Evolutionary conservation across 768 basidiomycete species (phyloP).

Genomic region (Amanita pallidorosea): DNA sequence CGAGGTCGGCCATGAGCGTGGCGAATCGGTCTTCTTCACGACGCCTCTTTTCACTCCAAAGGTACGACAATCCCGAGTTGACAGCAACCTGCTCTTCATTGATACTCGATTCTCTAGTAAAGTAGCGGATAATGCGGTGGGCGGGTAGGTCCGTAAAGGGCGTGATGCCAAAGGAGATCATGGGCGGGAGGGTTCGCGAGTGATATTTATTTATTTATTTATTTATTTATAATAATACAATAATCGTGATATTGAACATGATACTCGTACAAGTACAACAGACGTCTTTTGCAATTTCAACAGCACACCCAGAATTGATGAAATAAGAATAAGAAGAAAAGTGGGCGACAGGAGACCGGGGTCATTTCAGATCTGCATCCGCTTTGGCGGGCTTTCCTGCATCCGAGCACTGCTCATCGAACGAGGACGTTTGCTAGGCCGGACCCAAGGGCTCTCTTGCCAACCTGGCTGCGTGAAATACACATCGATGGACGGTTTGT

Average conservation of each 20-base stretch:
- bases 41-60: slow-evolving; percentile 4
- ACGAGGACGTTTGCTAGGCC: neutral
- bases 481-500: slow-evolving; percentile 33
- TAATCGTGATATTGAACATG: neutral
- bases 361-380: neutral
- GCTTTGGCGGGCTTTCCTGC: neutral
- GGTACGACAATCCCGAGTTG: neutral
- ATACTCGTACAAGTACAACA: neutral
- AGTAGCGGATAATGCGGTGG: slow-evolving; percentile 2
- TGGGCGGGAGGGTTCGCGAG: neutral
- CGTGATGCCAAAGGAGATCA: slow-evolving; percentile 3
- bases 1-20: slow-evolving; percentile 1
- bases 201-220: no score
- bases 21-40: neutral
- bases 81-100: neutral
- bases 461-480: slow-evolving; percentile 28
- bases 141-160: slow-evolving; percentile 5
- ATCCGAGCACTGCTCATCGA: neutral
- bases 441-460: neutral
- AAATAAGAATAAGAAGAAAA: neutral
- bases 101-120: neutral
- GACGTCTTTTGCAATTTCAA: neutral
- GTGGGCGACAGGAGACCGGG: neutral
- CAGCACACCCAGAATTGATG: neutral
- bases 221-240: neutral